Percentiles rank a stretch among this genome's conserved stretches.
Conservation (phyloP, 1,284 basidiomycete species). For the Trametes pubescens region DNA sequence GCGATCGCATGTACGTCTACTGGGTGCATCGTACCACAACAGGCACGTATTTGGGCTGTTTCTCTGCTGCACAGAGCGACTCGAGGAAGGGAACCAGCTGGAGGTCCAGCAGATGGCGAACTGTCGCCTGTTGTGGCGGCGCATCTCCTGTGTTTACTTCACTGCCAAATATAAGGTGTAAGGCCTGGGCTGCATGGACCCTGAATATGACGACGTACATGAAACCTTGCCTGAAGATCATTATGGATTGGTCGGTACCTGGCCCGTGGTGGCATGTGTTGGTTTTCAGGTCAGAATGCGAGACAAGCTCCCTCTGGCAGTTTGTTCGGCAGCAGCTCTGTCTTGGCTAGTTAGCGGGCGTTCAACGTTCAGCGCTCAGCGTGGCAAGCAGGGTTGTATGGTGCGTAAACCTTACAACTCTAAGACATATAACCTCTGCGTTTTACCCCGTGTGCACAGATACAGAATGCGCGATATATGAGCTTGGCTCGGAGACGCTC, state of each 20-base stretch:
- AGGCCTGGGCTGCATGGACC: background rate
- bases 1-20: background rate
- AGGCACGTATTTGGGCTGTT: background rate
- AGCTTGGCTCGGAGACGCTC: background rate
- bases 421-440: too few species aligned
- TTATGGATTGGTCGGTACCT: background rate
- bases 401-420: too few species aligned
- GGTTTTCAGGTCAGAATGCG: background rate
- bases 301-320: too few species aligned
- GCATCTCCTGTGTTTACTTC: background rate
- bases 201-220: conserved; percentile 2
- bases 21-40: background rate
- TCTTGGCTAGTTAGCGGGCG: too few species aligned
- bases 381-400: too few species aligned
- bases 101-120: background rate
- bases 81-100: background rate
- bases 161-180: background rate
- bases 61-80: conserved; percentile 1
- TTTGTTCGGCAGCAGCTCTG: too few species aligned
- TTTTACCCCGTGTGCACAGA: too few species aligned
- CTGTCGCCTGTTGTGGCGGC: conserved; percentile 8
- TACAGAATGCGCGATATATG: too few species aligned
- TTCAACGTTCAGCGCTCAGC: too few species aligned
- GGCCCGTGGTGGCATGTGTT: background rate
- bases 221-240: background rate